Evolutionary conservation across 805 yeast genomes (phyloP), one percentile per base, ranked within the genome.

Genomic region (Candida vaughaniae): DNA sequence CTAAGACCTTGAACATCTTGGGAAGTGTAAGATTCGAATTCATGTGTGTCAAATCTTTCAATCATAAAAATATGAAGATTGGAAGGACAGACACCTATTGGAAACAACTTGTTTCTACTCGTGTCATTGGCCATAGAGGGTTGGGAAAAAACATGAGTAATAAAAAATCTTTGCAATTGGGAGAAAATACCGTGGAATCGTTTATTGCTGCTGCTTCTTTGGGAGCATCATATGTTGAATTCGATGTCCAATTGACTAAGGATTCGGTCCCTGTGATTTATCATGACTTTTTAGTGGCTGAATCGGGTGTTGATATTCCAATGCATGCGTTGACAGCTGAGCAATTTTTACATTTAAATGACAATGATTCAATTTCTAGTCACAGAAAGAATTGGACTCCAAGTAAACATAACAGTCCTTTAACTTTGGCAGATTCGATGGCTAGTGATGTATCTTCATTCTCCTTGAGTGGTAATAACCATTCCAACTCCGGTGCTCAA

Each of bases 121-220:
- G 96, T 42, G 95, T 91, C 17, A 91, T 91, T 62, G 98, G 98
- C 2, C 98, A 91, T 60, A 77, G 98, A 53, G 98, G 98, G 4
- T 69, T 88, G 46, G 98, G 98, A 48, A 90, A 89, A 66, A 91
- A 91, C 62, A 73, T 76, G 35, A 73, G 80, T 39, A 73, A 75
- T 29, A 73, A 82, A 31, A 81, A 78, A 44, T 85, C 95, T 3
- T 71, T 91, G 52, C 98, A 91, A 60, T 71, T 91, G 42, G 98
- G 98, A 28, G 98, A 91, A 53, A 91, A 91, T 58, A 91, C 98
- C 0, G 84, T 91, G 15, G 96, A 91, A 52, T 85, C 95, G 0
- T 91, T 91, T 52, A 85, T 91, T 55, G 95, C 96, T 9, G 98
- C 98, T 0, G 95, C 97, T 0, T 88, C 95, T 2, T 67, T 91